Evolutionary conservation across 495 filamentous ascomycete species (phyloP).

Genomic region (Penicillium nucicola): DNA sequence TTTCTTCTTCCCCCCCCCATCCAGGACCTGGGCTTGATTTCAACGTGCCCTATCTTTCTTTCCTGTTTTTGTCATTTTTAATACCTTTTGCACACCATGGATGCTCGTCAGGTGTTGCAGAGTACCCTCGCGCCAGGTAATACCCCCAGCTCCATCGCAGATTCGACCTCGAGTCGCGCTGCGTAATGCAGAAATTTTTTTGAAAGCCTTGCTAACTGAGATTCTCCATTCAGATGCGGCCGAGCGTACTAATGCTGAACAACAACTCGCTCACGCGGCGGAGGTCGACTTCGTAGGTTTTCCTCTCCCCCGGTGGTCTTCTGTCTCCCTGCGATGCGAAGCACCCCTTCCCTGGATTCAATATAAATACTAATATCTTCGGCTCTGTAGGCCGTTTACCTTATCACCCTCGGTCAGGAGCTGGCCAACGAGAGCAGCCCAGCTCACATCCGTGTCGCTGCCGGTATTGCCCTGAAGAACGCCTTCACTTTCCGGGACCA

Average conservation of each 20-base stretch:
- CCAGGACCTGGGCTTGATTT: too few relatives aligned
- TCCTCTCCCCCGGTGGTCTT: constrained; percentile 14
- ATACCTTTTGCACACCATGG: constrained; percentile 52
- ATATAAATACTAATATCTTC: constrained; percentile 2
- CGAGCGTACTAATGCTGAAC: constrained; percentile 84
- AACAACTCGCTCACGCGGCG: constrained; percentile 88
- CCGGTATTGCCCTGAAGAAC: constrained; percentile 96
- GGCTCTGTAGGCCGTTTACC: constrained; percentile 71
- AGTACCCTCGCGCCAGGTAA: constrained; percentile 87
- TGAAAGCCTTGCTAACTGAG: constrained; percentile 15
- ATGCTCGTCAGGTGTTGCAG: constrained; percentile 81
- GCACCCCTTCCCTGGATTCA: background rate
- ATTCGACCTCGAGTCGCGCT: too few relatives aligned
- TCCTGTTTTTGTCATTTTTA: constrained; percentile 29
- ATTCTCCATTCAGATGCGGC: constrained; percentile 66
- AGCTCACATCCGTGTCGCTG: constrained; percentile 81
- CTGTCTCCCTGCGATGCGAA: background rate
- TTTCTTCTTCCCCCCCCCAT: too few relatives aligned
- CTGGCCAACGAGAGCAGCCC: constrained; percentile 86
- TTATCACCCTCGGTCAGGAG: constrained; percentile 84
- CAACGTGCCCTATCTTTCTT: constrained; percentile 13
- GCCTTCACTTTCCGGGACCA: constrained; percentile 90
- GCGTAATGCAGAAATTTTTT: too few relatives aligned
- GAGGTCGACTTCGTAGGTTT: constrained; percentile 89
- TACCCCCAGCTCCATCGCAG: constrained; percentile 20